Base-by-base conservation (phyloP, 2,329 filamentous ascomycete genomes). In the Neofusicoccum kwambonambiense region DNA sequence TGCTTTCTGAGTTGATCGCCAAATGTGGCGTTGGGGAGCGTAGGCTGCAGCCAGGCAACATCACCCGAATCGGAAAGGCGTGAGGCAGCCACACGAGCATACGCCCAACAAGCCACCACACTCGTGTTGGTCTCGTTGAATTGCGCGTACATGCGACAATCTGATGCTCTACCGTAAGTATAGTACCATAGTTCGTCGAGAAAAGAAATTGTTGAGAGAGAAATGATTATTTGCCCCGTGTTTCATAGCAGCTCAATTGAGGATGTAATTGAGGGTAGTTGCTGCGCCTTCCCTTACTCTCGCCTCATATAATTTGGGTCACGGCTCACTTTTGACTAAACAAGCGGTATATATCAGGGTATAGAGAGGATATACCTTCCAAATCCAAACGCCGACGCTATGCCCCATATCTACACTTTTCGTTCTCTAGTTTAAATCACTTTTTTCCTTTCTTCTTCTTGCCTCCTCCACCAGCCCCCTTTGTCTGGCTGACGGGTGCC, bases 401-500 rank as follows among this genome's bases (percentile, higher is more conserved):
- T 63, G 61, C 49, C 19, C n/a, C 45, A 27, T 35, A 27, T 45
- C 8, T 45, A 17, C 47, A 22, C 31, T 19, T 12, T 13, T 37
- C 50, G 37, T 56, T 22, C 7, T n/a, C 17, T 37, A 45, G 13
- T 3, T 5, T 19, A 11, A 11, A 8, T 62, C 68, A 64, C 19
- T 39, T 67, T 39, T 67, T 71, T 15, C 66, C 61, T 37, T 68
- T 70, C 35, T 71, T 71, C 37, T 39, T 39, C 58, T 67, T 67
- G 17, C 65, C 67, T 67, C 47, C 64, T 27, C 62, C 65, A 35
- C 65, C 66, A 7, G 49, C 64, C 2, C 64, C 57, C 5, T 62
- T 65, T 3, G 39, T 47, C 56, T 47, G 45, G 4, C 22, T 27
- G 9, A 80, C 73, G 2, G 81, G 80, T 35, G 87, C 85, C 5